Conservation (phyloP, 768 basidiomycete species). For the Boletus rubroflammeus region DNA sequence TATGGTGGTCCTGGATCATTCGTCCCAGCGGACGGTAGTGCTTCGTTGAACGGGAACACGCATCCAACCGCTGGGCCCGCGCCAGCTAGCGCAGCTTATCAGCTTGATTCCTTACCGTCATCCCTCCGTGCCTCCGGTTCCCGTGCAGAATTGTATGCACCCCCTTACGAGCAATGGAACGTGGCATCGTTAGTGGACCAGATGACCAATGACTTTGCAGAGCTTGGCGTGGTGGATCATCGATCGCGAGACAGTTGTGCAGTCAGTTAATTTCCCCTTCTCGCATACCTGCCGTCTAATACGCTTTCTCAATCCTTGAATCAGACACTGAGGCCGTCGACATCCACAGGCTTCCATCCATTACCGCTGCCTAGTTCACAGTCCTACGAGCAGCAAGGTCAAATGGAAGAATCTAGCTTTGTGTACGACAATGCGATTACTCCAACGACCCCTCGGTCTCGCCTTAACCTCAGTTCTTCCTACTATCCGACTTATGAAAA, state of each 20-base stretch:
- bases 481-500: constrained; percentile 50
- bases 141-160: constrained; percentile 66
- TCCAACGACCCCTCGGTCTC: constrained; percentile 36
- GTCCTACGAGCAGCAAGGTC: constrained; percentile 37
- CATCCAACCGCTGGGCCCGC: constrained; percentile 6
- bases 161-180: constrained; percentile 63
- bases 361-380: constrained; percentile 34
- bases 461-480: constrained; percentile 30
- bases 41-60: constrained; percentile 24
- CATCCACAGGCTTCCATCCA: constrained; percentile 32
- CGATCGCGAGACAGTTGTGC: constrained; percentile 57
- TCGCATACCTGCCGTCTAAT: constrained; percentile 11
- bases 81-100: constrained; percentile 35
- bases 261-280: constrained; percentile 37
- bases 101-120: constrained; percentile 51
- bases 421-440: constrained; percentile 39
- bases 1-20: constrained; percentile 82
- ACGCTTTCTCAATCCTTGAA: constrained; percentile 30
- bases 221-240: constrained; percentile 52
- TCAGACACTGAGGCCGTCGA: constrained; percentile 37
- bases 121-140: constrained; percentile 62
- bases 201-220: constrained; percentile 61
- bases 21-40: constrained; percentile 44
- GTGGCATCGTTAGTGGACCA: constrained; percentile 44
- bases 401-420: constrained; percentile 32